Conservation (phyloP, 441 rosid genomes). For the Pelargonium australe region DNA sequence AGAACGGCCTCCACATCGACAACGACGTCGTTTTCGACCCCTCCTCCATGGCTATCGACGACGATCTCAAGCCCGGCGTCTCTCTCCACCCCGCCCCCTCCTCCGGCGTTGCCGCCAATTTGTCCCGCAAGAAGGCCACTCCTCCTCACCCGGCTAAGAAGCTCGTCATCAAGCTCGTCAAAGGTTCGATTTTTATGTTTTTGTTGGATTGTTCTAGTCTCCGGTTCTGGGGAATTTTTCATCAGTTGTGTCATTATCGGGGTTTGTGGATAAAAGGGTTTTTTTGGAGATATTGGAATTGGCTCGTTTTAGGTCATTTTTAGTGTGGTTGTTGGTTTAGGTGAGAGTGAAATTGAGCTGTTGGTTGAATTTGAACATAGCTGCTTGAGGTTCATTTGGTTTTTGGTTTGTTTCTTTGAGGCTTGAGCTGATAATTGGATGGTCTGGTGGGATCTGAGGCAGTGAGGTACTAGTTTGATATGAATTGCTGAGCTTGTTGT, state of each 20-base stretch:
- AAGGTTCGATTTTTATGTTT: slow-evolving; percentile 37
- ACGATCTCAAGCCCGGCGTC: slow-evolving; percentile 48
- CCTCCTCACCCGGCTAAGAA: slow-evolving; percentile 91
- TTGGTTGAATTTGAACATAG: not conserved
- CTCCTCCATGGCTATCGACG: slow-evolving; percentile 54
- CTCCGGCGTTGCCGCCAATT: slow-evolving; percentile 49
- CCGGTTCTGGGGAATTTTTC: not conserved
- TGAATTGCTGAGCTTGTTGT: not conserved
- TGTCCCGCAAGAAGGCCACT: slow-evolving; percentile 86
- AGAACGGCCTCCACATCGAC: slow-evolving; percentile 57
- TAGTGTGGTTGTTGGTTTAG: not conserved
- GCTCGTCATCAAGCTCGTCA: slow-evolving; percentile 77
- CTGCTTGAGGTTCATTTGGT: slow-evolving; percentile 9
- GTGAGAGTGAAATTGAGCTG: slow-evolving; percentile 13
- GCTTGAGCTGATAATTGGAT: not conserved
- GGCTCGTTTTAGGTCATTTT: slow-evolving; percentile 8
- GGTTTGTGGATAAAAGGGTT: not conserved
- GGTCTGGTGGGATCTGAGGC: slow-evolving; percentile 17
- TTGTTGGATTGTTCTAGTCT: not conserved
- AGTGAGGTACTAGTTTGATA: not conserved
- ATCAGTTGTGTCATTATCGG: not conserved
- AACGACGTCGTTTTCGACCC: slow-evolving; percentile 50
- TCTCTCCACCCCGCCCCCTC: slow-evolving; percentile 29
- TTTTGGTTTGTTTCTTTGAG: not conserved
- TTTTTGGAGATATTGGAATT: slow-evolving; percentile 8